Conservation (phyloP, 2,329 filamentous ascomycete genomes). For the Nemania sp. region DNA sequence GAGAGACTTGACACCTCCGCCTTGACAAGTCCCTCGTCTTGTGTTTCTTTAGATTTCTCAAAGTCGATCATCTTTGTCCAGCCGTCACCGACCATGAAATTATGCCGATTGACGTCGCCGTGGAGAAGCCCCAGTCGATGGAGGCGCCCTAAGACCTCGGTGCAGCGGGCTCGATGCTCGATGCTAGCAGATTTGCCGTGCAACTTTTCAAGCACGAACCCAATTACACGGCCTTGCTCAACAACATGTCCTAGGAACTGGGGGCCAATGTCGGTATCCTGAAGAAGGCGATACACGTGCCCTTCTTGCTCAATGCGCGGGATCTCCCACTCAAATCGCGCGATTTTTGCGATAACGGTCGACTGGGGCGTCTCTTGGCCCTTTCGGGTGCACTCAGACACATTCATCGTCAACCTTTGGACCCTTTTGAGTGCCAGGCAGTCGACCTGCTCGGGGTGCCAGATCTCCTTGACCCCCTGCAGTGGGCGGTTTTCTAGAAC, state of each 20-base stretch:
- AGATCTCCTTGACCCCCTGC: slow-evolving; percentile 23
- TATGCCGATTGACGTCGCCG: slow-evolving; percentile 32
- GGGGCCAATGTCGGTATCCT: slow-evolving; percentile 52
- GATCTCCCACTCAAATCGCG: slow-evolving; percentile 55
- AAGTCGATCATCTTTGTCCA: slow-evolving; percentile 28
- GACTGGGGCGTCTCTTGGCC: background rate
- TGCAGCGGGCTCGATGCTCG: too few species aligned
- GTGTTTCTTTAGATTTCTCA: slow-evolving; percentile 18
- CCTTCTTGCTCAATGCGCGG: slow-evolving; percentile 53
- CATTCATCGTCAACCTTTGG: too few species aligned
- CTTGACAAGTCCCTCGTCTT: slow-evolving; percentile 27
- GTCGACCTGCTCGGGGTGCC: slow-evolving; percentile 35
- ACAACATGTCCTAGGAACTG: slow-evolving; percentile 55
- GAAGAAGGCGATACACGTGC: slow-evolving; percentile 53
- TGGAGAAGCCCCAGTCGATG: slow-evolving; percentile 28
- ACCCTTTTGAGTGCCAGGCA: slow-evolving; percentile 33
- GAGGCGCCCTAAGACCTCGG: slow-evolving; percentile 28
- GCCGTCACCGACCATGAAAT: slow-evolving; percentile 27
- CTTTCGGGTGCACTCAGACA: slow-evolving; percentile 28
- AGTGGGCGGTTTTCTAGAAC: slow-evolving; percentile 9
- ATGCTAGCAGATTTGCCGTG: too few species aligned
- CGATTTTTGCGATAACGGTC: slow-evolving; percentile 41
- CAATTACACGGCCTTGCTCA: slow-evolving; percentile 55
- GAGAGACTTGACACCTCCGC: slow-evolving; percentile 31
- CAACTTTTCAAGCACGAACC: slow-evolving; percentile 51